Base-by-base conservation (phyloP, 495 filamentous ascomycete genomes). In the Penicillium longicatenatum region DNA sequence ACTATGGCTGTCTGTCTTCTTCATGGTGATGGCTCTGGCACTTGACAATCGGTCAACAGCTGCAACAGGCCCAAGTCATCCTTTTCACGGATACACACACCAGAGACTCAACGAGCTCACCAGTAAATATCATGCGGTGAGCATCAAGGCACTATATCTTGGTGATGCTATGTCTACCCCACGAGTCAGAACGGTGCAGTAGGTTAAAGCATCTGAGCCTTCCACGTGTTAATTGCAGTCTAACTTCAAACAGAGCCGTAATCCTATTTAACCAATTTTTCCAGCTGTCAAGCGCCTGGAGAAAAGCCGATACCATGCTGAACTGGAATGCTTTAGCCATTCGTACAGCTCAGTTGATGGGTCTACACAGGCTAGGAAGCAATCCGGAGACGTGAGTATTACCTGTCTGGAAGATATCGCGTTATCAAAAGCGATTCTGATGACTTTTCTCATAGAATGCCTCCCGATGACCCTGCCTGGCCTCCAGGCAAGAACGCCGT, bases 251-350 rank as follows among this genome's bases (percentile, higher is more conserved):
- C 45, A 48, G 45, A 22, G 9, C 24, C 5, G 45, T 48, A 1
- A 48, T 48, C 17, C 16, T 48, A 30, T 48, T 30, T 26, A 48
- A 48, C 7, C 24, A 26, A 8, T 48, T 48, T 17, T 48, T 48
- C 14, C 45, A 48, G 24, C 24, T 26, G 3, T 48, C 45, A 17
- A 48, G 24, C 9, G 45, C 45, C 45, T 48, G 45, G 45, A 26
- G 45, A 48, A 48, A 48, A 48, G 45, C 45, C 16, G 45, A 48
- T 30, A 48, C 24, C 12, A 48, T 48, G 45, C 24, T 48, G 0
- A 26, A 48, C 16, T 48, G 45, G 45, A 48, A 48, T 16, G 45
- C 45, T 14, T 48, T 48, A 22, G 45, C 45, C 12, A 48, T 48
- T 29, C 45, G 45, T 16, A 48, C 45, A 30, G 45, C 45, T 9